Evolutionary conservation across 768 basidiomycete species (phyloP).

Genomic region (Pleurotus pulmonarius): DNA sequence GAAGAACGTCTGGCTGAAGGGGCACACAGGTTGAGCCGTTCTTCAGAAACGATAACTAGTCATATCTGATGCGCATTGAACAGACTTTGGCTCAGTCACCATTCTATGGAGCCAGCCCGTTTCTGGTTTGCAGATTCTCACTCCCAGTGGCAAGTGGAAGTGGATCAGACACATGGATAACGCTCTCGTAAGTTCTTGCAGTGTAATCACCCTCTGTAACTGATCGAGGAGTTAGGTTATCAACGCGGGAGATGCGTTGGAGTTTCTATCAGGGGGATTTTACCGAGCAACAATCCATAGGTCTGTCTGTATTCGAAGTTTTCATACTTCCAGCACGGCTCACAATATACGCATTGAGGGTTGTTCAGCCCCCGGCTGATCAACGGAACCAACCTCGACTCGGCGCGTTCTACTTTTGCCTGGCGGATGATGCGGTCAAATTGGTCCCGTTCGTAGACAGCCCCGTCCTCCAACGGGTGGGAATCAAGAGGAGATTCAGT

Average conservation of each 20-base stretch:
- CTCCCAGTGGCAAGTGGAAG: conserved; percentile 47
- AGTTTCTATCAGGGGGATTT: conserved; percentile 57
- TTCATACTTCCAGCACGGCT: too few relatives aligned
- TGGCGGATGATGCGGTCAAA: conserved; percentile 46
- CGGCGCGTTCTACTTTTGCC: conserved; percentile 56
- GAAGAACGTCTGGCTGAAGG: conserved; percentile 59
- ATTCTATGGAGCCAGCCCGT: conserved; percentile 63
- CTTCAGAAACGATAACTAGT: not conserved
- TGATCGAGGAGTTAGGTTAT: conserved; percentile 36
- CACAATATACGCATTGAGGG: too few relatives aligned
- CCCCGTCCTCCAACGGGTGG: conserved; percentile 42
- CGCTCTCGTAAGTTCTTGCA: conserved; percentile 35
- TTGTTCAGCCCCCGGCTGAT: conserved; percentile 50
- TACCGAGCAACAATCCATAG: too few relatives aligned
- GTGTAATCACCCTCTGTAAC: too few relatives aligned
- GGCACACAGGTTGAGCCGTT: conserved; percentile 43
- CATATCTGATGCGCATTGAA: not conserved
- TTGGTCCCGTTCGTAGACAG: conserved; percentile 43
- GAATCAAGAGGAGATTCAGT: conserved; percentile 32
- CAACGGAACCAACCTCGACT: conserved; percentile 47
- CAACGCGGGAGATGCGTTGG: conserved; percentile 56
- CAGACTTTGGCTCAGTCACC: conserved; percentile 53
- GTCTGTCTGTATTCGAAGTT: too few relatives aligned
- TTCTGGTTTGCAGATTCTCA: conserved; percentile 53
- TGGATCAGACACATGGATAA: conserved; percentile 59